Percentiles rank a stretch among this genome's conserved stretches.
Conservation (phyloP, 169 alveolate genomes). For the Toxoplasma gondii region DNA sequence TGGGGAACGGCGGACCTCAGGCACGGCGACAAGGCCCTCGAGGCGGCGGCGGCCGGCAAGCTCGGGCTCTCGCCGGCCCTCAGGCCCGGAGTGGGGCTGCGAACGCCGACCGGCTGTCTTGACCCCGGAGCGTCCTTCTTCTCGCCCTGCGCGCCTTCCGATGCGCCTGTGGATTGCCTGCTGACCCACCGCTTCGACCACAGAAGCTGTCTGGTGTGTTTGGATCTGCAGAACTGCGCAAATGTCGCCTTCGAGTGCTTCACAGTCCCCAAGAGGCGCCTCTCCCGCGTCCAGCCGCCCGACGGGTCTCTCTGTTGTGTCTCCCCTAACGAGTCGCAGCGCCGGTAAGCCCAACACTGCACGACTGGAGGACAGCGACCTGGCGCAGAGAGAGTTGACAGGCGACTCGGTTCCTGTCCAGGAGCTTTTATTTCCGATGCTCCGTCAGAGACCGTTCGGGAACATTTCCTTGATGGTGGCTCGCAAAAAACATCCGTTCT, state of each 20-base stretch:
- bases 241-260: constrained; percentile 18
- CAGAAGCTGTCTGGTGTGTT: constrained; percentile 8
- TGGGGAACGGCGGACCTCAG: neutral
- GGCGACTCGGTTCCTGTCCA: too few relatives aligned
- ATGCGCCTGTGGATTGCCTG: neutral
- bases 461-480: too few relatives aligned
- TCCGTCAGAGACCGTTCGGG: too few relatives aligned
- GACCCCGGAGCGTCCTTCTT: neutral
- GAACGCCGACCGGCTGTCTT: neutral
- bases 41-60: neutral
- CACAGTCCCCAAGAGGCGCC: neutral
- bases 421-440: too few relatives aligned
- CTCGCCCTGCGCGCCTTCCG: neutral
- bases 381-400: neutral
- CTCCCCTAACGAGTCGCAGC: constrained; percentile 41
- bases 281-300: neutral
- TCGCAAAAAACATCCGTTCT: too few relatives aligned
- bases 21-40: neutral
- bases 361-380: neutral
- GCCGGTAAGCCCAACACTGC: neutral
- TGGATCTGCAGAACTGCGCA: constrained; percentile 23
- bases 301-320: neutral
- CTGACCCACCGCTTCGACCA: constrained; percentile 35
- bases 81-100: neutral
- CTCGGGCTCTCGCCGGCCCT: neutral